These are phyloP conservation scores for Tuber melanosporum DNA, from an alignment of 495 filamentous ascomycete genomes.

Conservation along the genomic window DNA sequence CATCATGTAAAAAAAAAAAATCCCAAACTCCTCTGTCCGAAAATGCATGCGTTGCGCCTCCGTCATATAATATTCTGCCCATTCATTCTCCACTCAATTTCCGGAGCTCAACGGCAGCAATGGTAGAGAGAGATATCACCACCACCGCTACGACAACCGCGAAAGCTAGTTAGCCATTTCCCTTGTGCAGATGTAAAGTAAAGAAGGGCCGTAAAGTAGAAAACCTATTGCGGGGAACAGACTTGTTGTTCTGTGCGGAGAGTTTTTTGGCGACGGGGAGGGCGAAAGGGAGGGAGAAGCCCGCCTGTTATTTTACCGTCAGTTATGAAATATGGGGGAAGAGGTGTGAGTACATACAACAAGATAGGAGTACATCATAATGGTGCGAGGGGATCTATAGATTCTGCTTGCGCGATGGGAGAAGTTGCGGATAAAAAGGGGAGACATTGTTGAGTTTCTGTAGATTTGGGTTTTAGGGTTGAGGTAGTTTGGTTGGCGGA, in stretches of 20 bases:
- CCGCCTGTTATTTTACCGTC: constrained; percentile 12
- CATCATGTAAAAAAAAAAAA: background rate
- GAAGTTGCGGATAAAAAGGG: constrained; percentile 25
- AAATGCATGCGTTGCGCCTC: background rate
- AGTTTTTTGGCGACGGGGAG: constrained; percentile 23
- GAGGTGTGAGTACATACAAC: constrained; percentile 5
- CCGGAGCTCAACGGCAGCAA: background rate
- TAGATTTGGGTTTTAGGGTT: background rate
- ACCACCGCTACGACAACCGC: background rate
- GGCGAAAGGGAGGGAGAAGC: constrained; percentile 32
- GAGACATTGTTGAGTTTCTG: constrained; percentile 15
- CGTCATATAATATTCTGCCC: background rate
- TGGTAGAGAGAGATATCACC: background rate
- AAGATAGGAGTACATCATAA: constrained; percentile 33
- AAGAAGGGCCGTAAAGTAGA: background rate
- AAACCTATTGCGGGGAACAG: background rate
- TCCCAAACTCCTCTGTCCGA: background rate
- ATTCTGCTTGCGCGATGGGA: constrained; percentile 23
- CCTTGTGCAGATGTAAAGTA: background rate
- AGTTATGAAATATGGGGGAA: background rate
- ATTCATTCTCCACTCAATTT: background rate
- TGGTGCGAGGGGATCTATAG: constrained; percentile 27
- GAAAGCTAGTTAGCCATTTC: background rate
- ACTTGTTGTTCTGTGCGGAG: background rate
- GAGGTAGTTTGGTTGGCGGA: background rate